These are phyloP conservation scores for Baorangia bicolor DNA, from an alignment of 768 basidiomycete species.

Conservation along the genomic window DNA sequence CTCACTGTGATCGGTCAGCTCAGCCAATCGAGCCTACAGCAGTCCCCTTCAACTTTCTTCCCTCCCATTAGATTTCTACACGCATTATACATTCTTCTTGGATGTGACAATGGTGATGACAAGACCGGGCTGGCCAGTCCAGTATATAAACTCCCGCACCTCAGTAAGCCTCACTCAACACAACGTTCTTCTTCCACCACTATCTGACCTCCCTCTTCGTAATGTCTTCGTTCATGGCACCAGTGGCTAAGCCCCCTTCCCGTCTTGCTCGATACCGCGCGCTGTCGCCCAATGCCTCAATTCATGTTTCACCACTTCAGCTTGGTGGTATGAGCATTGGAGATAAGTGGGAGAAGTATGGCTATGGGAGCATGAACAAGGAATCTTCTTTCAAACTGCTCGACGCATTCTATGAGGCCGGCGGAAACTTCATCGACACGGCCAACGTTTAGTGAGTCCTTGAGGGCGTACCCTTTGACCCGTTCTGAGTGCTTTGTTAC, in stretches of 20 bases:
- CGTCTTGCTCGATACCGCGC: slow-evolving; percentile 35
- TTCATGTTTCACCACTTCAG: slow-evolving; percentile 43
- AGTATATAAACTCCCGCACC: not conserved
- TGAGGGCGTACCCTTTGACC: too few relatives aligned
- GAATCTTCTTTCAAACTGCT: slow-evolving; percentile 44
- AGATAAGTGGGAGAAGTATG: slow-evolving; percentile 34
- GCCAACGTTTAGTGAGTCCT: slow-evolving; percentile 46
- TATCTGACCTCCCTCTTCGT: not conserved
- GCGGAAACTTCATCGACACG: slow-evolving; percentile 52
- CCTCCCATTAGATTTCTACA: not conserved
- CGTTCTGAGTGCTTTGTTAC: too few relatives aligned
- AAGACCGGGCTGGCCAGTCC: not conserved
- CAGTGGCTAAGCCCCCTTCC: slow-evolving; percentile 28
- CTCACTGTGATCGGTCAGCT: not conserved
- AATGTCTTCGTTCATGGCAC: slow-evolving; percentile 4
- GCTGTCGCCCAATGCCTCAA: slow-evolving; percentile 37
- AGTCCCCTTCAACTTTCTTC: too few relatives aligned
- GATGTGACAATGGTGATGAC: not conserved
- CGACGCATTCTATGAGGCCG: slow-evolving; percentile 43
- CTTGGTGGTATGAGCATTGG: slow-evolving; percentile 47
- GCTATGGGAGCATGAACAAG: slow-evolving; percentile 43
- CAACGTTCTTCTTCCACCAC: not conserved
- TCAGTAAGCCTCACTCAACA: not conserved
- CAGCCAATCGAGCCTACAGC: too few relatives aligned
- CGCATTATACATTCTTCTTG: not conserved